Base-by-base conservation (phyloP, 257 asterid species). In the Ilex asprella region DNA sequence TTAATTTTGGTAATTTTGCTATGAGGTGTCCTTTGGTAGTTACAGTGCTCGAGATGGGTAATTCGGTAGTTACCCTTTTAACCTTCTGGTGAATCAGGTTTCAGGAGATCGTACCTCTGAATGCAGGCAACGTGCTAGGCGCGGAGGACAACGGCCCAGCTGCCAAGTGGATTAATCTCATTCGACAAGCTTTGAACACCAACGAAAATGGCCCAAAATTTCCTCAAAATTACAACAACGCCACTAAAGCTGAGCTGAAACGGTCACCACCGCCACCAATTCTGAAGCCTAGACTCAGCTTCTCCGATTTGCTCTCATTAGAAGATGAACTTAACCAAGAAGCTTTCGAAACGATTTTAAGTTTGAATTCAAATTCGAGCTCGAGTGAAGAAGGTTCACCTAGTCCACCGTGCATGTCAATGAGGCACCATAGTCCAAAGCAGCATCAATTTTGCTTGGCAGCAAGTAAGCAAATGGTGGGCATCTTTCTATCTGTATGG, bases 91-190 rank as follows among this genome's bases (percentile, higher is more conserved):
- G 41, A 73, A 52, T 50, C 81, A 91, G 98, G 77, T 84, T 91
- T 63, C 98, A 91, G 66, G 98, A 91, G 68, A 80, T 88, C 63
- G 96, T 91, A 41, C 98, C 98, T 14, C 70, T 91, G 12, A 91
- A 87, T 44, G 96, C 96, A 7, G 89, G 96, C 55, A 90, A 87
- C 55, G 91, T 90, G 10, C 60, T 91, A 5, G 95, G 96, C 8
- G 79, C 89, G 7, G 91, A 84, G 67, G 87, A 87, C 74, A 69
- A 62, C 39, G 86, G 81, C 2, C 95, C 97, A 12, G 88, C 94
- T 3, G 73, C 79, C 56, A 79, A 78, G 73, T 91, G 97, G 97
- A 73, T 91, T 16, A 80, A 89, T 0, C 70, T 87, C 16, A 84
- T 81, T 32, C 77, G 88, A 6, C 71, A 69, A 61, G 73, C 90